A percentile compares a stretch with the other conserved stretches of the same genome.
phyloP scores from a whole-genome alignment of 2,329 filamentous ascomycete genomes.

The Trichoderma oligosporum region DNA sequence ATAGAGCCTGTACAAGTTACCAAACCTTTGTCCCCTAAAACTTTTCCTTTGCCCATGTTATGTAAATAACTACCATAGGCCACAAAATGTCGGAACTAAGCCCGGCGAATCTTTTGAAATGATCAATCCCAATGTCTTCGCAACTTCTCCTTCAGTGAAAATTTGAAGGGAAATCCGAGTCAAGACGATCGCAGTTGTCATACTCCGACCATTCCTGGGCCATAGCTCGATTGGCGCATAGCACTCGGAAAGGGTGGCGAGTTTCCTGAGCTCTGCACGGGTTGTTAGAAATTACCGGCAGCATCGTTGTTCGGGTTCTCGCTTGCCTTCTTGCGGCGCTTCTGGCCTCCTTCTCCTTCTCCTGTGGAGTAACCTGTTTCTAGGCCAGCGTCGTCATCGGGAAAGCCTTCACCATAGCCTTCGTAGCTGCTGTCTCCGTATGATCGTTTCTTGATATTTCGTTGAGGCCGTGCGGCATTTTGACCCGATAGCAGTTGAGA shows the following conservation, averaged over 20 bases:
- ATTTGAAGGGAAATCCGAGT: neutral
- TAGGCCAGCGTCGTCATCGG: conserved; percentile 58
- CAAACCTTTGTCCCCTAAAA: conserved; percentile 20
- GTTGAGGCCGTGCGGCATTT: conserved; percentile 56
- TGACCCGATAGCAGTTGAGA: conserved; percentile 37
- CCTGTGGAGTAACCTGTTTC: conserved; percentile 67
- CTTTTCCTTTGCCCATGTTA: conserved; percentile 16
- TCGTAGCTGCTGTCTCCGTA: conserved; percentile 73
- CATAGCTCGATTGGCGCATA: conserved; percentile 52
- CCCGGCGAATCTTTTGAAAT: neutral
- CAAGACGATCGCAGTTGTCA: conserved; percentile 32
- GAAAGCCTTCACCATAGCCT: conserved; percentile 69
- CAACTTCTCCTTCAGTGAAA: neutral
- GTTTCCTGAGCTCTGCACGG: conserved; percentile 44
- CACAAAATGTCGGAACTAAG: conserved; percentile 16
- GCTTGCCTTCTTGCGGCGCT: conserved; percentile 63
- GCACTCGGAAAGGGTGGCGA: conserved; percentile 41
- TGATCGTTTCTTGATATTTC: conserved; percentile 67
- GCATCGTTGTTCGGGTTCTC: conserved; percentile 6
- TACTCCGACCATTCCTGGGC: conserved; percentile 56
- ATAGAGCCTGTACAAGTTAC: conserved; percentile 30
- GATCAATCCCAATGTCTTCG: conserved; percentile 10
- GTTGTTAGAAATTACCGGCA: conserved; percentile 24
- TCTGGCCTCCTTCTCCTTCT: conserved; percentile 63
- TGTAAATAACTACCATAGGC: conserved; percentile 21